A percentile compares a stretch with the other conserved stretches of the same genome.
phyloP scores from a whole-genome alignment of 1,284 basidiomycete species.

The Moniliophthora roreri region DNA sequence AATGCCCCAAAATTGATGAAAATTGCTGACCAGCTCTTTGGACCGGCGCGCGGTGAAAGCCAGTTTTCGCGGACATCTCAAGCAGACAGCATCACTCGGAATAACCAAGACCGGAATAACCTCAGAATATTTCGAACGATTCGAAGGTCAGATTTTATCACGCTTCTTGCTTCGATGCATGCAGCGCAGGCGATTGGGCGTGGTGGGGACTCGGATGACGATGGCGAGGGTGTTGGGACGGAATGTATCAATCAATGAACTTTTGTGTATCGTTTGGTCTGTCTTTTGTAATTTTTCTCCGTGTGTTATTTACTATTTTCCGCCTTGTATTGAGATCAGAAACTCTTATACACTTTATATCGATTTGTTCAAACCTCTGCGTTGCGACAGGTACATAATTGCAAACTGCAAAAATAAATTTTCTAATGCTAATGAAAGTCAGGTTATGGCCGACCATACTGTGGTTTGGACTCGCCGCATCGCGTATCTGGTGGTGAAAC shows the following conservation, averaged over 20 bases:
- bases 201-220: background rate
- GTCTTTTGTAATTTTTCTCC: no score
- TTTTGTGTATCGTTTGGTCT: no score
- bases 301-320: no score
- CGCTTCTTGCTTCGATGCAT: constrained; percentile 8
- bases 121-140: constrained; percentile 5
- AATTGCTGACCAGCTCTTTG: constrained; percentile 57
- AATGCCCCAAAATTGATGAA: constrained; percentile 6
- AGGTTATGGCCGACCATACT: no score
- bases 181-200: background rate
- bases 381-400: no score
- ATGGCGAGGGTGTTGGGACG: background rate
- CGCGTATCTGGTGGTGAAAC: no score
- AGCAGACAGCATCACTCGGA: constrained; percentile 53
- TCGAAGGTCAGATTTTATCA: constrained; percentile 9
- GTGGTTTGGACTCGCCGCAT: no score
- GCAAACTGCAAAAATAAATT: no score
- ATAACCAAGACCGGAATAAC: constrained; percentile 41
- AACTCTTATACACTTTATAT: no score
- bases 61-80: constrained; percentile 52
- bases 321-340: no score
- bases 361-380: no score
- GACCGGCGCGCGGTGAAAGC: constrained; percentile 50
- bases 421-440: no score
- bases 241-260: background rate